A percentile compares a stretch with the other conserved stretches of the same genome.
Conservation (phyloP, 2,329 filamentous ascomycete genomes). For the Penicillium sp. region DNA sequence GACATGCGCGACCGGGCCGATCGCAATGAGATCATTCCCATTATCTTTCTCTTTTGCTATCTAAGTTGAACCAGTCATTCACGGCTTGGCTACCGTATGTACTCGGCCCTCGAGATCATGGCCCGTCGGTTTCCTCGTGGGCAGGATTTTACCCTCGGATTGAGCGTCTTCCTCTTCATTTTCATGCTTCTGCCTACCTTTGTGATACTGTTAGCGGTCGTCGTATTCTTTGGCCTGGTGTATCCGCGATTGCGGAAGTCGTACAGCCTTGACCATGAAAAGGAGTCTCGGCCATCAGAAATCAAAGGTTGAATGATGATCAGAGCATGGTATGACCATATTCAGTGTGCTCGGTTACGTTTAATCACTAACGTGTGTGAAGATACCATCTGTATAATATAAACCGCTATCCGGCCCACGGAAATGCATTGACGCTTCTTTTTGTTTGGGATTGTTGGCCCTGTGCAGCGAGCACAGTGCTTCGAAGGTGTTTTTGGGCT, state of each 20-base stretch:
- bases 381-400: not conserved
- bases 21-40: not conserved
- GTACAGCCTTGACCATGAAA: conserved; percentile 2
- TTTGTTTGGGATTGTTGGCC: not conserved
- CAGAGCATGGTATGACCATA: not conserved
- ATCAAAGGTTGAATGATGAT: not conserved
- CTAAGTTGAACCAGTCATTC: not conserved
- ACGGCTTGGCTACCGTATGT: conserved; percentile 11
- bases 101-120: conserved; percentile 21
- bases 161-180: conserved; percentile 28
- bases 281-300: not conserved
- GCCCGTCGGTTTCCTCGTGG: conserved; percentile 22
- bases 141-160: conserved; percentile 23
- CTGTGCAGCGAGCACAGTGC: not conserved
- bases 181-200: conserved; percentile 32
- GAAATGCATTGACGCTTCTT: not conserved
- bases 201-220: conserved; percentile 25
- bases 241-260: conserved; percentile 25
- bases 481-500: not conserved
- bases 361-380: not conserved
- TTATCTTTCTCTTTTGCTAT: not conserved
- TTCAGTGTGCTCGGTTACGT: not conserved
- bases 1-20: not conserved
- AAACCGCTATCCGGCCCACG: not conserved
- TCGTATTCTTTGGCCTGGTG: conserved; percentile 25